Conservation (phyloP, 1,284 basidiomycete genomes). For the Calocybe gambosa region DNA sequence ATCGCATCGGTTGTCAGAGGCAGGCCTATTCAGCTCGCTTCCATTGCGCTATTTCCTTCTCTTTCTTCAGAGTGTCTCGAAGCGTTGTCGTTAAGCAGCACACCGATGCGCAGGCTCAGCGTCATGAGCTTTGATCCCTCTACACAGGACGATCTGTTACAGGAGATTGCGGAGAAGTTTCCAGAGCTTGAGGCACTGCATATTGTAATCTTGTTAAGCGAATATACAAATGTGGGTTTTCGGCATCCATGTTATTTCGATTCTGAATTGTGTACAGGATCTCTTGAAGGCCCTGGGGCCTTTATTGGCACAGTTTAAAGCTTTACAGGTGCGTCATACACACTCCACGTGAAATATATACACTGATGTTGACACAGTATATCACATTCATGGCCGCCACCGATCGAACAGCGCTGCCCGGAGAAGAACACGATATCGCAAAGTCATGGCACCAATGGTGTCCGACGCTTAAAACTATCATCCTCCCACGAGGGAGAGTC, state of each 20-base stretch:
- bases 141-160: constrained; percentile 37
- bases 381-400: constrained; percentile 32
- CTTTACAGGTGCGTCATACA: constrained; percentile 23
- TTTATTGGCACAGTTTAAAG: constrained; percentile 23
- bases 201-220: constrained; percentile 43
- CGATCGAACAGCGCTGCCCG: constrained; percentile 10
- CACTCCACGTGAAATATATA: not conserved
- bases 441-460: constrained; percentile 32
- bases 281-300: constrained; percentile 19
- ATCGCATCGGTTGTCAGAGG: constrained; percentile 40
- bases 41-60: constrained; percentile 45
- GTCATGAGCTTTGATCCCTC: constrained; percentile 50
- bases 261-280: constrained; percentile 14
- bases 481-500: constrained; percentile 34
- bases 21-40: constrained; percentile 45
- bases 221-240: constrained; percentile 36
- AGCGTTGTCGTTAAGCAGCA: constrained; percentile 34
- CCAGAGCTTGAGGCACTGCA: constrained; percentile 50
- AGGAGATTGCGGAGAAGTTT: constrained; percentile 39
- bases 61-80: constrained; percentile 34
- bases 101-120: constrained; percentile 42
- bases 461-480: constrained; percentile 34
- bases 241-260: not conserved
- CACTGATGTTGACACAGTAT: too few species aligned
- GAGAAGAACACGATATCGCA: constrained; percentile 31